These are phyloP conservation scores for Paraurostyla sp. DNA, from an alignment of 73 alveolate genomes.

Conservation along the genomic window DNA sequence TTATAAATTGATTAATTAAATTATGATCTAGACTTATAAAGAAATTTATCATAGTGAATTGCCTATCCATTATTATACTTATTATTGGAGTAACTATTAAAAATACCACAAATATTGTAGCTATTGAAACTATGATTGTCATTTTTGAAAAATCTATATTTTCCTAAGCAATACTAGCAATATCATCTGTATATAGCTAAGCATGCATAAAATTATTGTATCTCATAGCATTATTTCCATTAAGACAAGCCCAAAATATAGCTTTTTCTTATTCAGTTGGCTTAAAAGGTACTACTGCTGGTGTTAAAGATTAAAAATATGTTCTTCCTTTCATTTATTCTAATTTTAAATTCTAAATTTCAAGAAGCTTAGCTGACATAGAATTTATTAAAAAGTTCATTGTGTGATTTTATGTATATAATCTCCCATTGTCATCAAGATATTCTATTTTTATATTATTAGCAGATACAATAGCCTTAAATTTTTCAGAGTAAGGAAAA, in stretches of 20 bases:
- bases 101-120: not conserved
- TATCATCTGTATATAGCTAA: not conserved
- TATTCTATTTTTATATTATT: not conserved
- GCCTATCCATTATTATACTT: not conserved
- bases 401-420: not conserved
- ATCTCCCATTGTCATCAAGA: not conserved
- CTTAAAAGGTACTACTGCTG: not conserved
- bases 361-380: not conserved
- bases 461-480: not conserved
- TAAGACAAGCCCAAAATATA: not conserved
- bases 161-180: not conserved
- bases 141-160: not conserved
- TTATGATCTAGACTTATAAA: not conserved
- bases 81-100: not conserved
- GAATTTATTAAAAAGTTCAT: not conserved
- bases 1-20: not conserved
- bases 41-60: not conserved
- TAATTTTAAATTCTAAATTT: not conserved
- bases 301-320: not conserved
- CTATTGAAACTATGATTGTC: not conserved
- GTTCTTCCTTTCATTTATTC: not conserved
- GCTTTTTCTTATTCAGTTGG: not conserved
- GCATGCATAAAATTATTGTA: not conserved
- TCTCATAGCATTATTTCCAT: constrained; percentile 6
- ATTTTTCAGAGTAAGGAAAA: not conserved